A percentile compares a stretch with the other conserved stretches of the same genome.
phyloP scores from a whole-genome alignment of 805 yeast genomes.

The Wickerhamiella kurtzmanii region DNA sequence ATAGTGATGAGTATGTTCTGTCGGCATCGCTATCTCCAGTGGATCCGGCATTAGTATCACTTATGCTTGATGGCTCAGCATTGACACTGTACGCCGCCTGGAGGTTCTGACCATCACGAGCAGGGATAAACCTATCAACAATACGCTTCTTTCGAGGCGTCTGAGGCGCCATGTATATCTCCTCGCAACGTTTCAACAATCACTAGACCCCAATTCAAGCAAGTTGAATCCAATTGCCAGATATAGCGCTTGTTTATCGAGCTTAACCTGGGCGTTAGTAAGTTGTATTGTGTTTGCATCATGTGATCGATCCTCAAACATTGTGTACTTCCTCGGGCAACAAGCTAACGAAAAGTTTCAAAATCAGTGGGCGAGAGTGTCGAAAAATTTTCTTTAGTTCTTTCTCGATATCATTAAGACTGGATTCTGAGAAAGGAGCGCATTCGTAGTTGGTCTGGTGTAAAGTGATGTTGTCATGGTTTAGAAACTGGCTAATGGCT shows the following conservation, averaged over 20 bases:
- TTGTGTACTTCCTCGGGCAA: no score
- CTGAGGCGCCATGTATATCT: constrained; percentile 10
- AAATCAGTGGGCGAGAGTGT: no score
- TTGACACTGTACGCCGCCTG: constrained; percentile 68
- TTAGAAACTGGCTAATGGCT: no score
- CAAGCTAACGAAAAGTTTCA: no score
- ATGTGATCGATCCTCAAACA: no score
- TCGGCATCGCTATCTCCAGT: constrained; percentile 28
- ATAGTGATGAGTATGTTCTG: constrained; percentile 62
- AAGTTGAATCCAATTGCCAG: not conserved
- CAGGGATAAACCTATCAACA: constrained; percentile 73
- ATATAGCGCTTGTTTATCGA: not conserved
- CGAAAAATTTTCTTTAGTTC: no score
- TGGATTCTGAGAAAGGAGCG: no score
- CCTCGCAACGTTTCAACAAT: not conserved
- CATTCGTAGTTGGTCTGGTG: no score
- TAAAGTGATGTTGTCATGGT: no score
- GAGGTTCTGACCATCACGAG: constrained; percentile 69
- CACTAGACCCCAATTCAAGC: not conserved
- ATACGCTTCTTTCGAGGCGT: constrained; percentile 16
- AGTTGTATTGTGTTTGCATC: no score
- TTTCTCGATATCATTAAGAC: no score
- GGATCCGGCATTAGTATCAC: not conserved
- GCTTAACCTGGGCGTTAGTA: no score
- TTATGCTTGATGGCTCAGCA: constrained; percentile 1